Conservation (phyloP, 2,329 filamentous ascomycete species). For the Ophiostoma montium region DNA sequence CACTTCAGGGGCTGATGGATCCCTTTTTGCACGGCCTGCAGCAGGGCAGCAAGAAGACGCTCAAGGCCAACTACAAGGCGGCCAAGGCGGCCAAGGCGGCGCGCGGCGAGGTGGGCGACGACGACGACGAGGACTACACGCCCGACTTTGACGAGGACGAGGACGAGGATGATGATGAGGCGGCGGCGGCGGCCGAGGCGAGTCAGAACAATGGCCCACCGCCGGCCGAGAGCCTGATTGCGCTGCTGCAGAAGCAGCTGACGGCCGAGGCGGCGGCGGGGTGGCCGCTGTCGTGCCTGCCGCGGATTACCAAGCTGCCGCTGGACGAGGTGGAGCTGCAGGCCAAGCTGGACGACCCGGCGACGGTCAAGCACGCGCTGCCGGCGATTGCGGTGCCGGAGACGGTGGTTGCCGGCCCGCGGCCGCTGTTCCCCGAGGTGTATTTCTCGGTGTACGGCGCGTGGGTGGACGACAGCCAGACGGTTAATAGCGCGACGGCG, state of each 20-base stretch:
- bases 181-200: conserved; percentile 29
- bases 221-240: conserved; percentile 55
- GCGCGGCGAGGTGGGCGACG: neutral
- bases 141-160: neutral
- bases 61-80: conserved; percentile 2
- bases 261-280: conserved; percentile 58
- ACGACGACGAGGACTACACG: conserved; percentile 1
- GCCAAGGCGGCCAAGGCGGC: conserved; percentile 1
- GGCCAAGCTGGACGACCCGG: conserved; percentile 39
- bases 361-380: conserved; percentile 59
- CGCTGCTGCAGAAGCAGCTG: conserved; percentile 73
- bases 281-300: conserved; percentile 60
- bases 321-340: conserved; percentile 45
- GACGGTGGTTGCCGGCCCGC: conserved; percentile 58
- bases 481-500: conserved; percentile 1
- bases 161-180: neutral
- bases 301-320: conserved; percentile 53
- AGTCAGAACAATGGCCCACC: conserved; percentile 44
- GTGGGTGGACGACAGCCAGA: conserved; percentile 6
- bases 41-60: neutral
- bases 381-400: conserved; percentile 64
- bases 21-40: conserved; percentile 47
- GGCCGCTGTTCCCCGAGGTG: conserved; percentile 76
- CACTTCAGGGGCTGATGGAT: conserved; percentile 73
- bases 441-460: conserved; percentile 73